Conservation (phyloP, 1,284 basidiomycete species). For the Ganoderma multipileum region DNA sequence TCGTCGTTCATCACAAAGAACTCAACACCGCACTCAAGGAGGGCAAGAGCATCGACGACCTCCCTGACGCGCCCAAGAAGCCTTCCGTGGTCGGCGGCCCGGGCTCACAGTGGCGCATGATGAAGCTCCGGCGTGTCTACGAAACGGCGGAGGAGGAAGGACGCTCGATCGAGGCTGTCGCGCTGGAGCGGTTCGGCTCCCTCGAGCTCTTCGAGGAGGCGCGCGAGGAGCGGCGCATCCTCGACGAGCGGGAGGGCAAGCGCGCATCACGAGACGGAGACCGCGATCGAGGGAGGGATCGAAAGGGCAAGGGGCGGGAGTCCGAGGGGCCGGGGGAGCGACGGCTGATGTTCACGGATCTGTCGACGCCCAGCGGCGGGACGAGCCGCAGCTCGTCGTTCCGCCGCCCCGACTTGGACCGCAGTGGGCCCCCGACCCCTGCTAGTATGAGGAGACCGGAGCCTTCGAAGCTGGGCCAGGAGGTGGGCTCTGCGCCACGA, state of each 20-base stretch:
- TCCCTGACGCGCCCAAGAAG: slow-evolving; percentile 59
- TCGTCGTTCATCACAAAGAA: slow-evolving; percentile 70
- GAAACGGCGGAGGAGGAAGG: slow-evolving; percentile 91
- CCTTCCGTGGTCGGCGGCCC: slow-evolving; percentile 81
- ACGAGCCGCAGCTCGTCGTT: slow-evolving; percentile 83
- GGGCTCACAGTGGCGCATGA: slow-evolving; percentile 97
- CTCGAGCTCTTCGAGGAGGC: slow-evolving; percentile 90
- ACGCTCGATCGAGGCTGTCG: slow-evolving; percentile 80
- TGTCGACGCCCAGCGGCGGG: slow-evolving; percentile 58
- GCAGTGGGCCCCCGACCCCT: slow-evolving; percentile 66
- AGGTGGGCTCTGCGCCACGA: slow-evolving; percentile 35
- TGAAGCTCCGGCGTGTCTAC: slow-evolving; percentile 89
- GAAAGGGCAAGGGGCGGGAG: slow-evolving; percentile 44
- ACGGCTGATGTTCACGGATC: slow-evolving; percentile 72
- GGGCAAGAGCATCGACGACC: slow-evolving; percentile 63
- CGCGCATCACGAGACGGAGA: slow-evolving; percentile 41
- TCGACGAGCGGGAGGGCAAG: slow-evolving; percentile 81
- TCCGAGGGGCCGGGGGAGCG: slow-evolving; percentile 52
- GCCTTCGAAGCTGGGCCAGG: slow-evolving; percentile 55
- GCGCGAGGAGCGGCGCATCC: slow-evolving; percentile 80
- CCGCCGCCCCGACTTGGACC: slow-evolving; percentile 74
- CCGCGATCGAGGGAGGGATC: slow-evolving; percentile 35
- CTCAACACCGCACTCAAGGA: slow-evolving; percentile 81
- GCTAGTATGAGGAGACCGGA: slow-evolving; percentile 54
- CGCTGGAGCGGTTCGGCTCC: slow-evolving; percentile 87